Evolutionary conservation across 352 stramenopile species (phyloP), one percentile per base, ranked within the genome.

Genomic region (Pythium sp.): DNA sequence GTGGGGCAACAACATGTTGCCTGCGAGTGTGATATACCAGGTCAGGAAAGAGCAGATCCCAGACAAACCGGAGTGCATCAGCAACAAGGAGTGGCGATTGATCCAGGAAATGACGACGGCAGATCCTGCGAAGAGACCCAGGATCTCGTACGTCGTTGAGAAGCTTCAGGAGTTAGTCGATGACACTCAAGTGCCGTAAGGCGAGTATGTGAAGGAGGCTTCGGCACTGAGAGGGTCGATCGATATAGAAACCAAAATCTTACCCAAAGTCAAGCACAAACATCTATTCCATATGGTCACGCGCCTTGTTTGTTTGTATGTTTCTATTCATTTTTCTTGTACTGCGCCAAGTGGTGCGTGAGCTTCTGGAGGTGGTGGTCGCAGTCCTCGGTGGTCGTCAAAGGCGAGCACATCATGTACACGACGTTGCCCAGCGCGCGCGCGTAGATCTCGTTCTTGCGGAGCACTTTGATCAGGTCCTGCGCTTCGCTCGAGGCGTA

Each of bases 341-440:
- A 53, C 38, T 79, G 65, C 32, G 76, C 67, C n/a, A 91, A 71
- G 65, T 90, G 69, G 20, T 67, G 55, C 28, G 71, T 84, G 46
- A 93, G 67, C 9, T 67, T 80, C 5, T 65, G 51, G 22, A 94
- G 78, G 60, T 91, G 89, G 54, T 79, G 79, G 63, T 72, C 73
- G 65, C 86, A 94, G 55, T 91, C 82, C 47, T 74, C 71, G 47
- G 78, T 73, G 5, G 84, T 86, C 28, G 84, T 94, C 0, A 95
- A 71, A 0, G 87, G 87, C 8, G 87, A 94, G 70, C 84, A 92
- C 86, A 95, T 95, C 65, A 95, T 73, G 72, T 95, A 95, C 46
- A 95, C 61, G 61, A 94, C 86, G 64, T 94, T 95, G 32, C 87
- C 87, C 0, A 95, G 75, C 14, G 87, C 80, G 46, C 87, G 87